Evolutionary conservation across 345 rosid species (phyloP), one percentile per base, ranked within the genome.

Genomic region (Corchorus olitorius): DNA sequence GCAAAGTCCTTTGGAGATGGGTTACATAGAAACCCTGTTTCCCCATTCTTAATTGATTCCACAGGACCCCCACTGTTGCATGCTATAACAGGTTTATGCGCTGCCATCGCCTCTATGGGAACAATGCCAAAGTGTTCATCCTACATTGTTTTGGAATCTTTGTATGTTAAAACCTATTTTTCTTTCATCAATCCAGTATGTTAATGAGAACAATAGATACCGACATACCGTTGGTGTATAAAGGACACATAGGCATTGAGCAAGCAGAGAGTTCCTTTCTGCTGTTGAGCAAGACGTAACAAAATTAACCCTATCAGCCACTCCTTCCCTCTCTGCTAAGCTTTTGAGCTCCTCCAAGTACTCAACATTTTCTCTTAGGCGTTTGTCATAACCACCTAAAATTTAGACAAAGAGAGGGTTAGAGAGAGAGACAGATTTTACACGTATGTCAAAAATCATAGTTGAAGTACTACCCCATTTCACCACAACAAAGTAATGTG

Each of bases 101-200:
- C 94, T 14, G 97, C 98, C 98, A 96, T 96, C 75, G 99, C 97
- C 81, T 96, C 99, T 80, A 96, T 77, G 7, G 99, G 99, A 78
- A 92, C 99, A 65, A 93, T 95, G 33, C 97, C 99, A 13, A 95
- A 93, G 84, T 93, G 97, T 76, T 95, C 98, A 77, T 90, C 97
- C 99, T 95, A 73, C 75, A 85, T 70, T 78, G 3, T 19, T 70
- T 15, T 22, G 19, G 46, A 54, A 12, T 50, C 22, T 17, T 61
- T 17, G 61, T 16, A 65, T 62, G 33, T 41, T 39, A 17, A 19
- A 70, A 27, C 39, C 8, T 5, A 19, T 2, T 68, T 20, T 34
- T 52, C 70, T 34, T 43, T 2, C 19, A 14, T 35, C 39, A 45
- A 48, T 22, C 45, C 35, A 16, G 72, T 43, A 3, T 19, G 34